Conservation (phyloP, 768 basidiomycete species). For the Pulveroboletus sp. region DNA sequence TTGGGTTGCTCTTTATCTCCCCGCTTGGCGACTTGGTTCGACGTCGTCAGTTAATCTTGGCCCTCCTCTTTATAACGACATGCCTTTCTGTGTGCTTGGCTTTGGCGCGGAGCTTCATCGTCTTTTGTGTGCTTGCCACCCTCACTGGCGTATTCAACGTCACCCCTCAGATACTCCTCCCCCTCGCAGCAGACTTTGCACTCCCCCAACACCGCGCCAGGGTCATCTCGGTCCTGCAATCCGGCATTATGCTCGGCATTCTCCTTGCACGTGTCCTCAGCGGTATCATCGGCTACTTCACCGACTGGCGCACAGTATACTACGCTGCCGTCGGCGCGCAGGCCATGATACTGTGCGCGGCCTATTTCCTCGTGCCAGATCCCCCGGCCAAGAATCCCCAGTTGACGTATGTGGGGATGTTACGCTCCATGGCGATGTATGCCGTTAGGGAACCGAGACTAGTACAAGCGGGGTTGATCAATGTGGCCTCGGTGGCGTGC, state of each 20-base stretch:
- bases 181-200: slow-evolving; percentile 45
- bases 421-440: slow-evolving; percentile 40
- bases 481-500: slow-evolving; percentile 28
- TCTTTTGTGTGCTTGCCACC: slow-evolving; percentile 35
- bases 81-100: slow-evolving; percentile 41
- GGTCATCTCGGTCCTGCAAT: slow-evolving; percentile 33
- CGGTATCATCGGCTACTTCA: slow-evolving; percentile 41
- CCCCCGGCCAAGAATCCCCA: slow-evolving; percentile 38
- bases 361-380: slow-evolving; percentile 39
- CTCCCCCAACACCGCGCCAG: slow-evolving; percentile 22
- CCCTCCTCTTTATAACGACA: slow-evolving; percentile 31
- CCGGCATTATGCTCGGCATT: slow-evolving; percentile 28
- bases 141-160: slow-evolving; percentile 40
- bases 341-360: slow-evolving; percentile 24
- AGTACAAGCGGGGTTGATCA: slow-evolving; percentile 33
- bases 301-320: slow-evolving; percentile 40
- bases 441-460: slow-evolving; percentile 40
- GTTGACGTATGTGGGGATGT: slow-evolving; percentile 34
- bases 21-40: slow-evolving; percentile 48
- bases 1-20: slow-evolving; percentile 43
- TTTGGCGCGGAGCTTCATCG: slow-evolving; percentile 29
- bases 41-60: slow-evolving; percentile 39
- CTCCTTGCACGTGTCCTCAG: slow-evolving; percentile 32
- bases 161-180: slow-evolving; percentile 38
- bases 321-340: slow-evolving; percentile 40